Evolutionary conservation across 768 basidiomycete species (phyloP).

Genomic region (Suillus variegatus): DNA sequence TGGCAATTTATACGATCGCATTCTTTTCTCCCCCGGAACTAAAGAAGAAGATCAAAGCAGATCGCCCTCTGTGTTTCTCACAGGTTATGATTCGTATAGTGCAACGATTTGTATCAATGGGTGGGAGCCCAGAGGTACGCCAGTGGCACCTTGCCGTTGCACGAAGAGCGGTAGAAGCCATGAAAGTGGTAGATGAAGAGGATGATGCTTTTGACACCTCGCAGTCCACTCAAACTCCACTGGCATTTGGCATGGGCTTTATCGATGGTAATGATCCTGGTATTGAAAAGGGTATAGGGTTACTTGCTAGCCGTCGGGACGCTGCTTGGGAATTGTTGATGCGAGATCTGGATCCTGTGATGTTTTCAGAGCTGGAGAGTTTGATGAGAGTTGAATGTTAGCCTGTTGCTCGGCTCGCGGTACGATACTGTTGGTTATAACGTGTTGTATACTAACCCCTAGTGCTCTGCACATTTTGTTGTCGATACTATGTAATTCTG

Average conservation of each 20-base stretch:
- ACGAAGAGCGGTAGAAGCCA: slow-evolving; percentile 70
- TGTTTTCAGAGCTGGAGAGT: slow-evolving; percentile 82
- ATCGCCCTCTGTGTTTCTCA: slow-evolving; percentile 67
- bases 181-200: slow-evolving; percentile 78
- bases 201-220: slow-evolving; percentile 74
- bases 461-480: slow-evolving; percentile 3
- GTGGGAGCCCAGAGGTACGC: slow-evolving; percentile 52
- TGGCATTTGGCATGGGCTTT: slow-evolving; percentile 87
- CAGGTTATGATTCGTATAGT: slow-evolving; percentile 71
- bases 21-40: slow-evolving; percentile 79
- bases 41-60: slow-evolving; percentile 68
- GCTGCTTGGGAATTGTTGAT: slow-evolving; percentile 72
- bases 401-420: slow-evolving; percentile 1
- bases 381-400: slow-evolving; percentile 64
- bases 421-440: slow-evolving; percentile 10
- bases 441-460: slow-evolving; percentile 9
- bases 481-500: slow-evolving; percentile 1
- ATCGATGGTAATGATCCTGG: slow-evolving; percentile 68
- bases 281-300: slow-evolving; percentile 71
- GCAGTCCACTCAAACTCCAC: slow-evolving; percentile 55
- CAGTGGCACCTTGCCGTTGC: slow-evolving; percentile 53
- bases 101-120: slow-evolving; percentile 55
- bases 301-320: slow-evolving; percentile 73
- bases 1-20: slow-evolving; percentile 84
- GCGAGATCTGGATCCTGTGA: slow-evolving; percentile 70